These are phyloP conservation scores for Candida pseudofarinosa DNA, from an alignment of 805 yeast genomes.

Conservation along the genomic window DNA sequence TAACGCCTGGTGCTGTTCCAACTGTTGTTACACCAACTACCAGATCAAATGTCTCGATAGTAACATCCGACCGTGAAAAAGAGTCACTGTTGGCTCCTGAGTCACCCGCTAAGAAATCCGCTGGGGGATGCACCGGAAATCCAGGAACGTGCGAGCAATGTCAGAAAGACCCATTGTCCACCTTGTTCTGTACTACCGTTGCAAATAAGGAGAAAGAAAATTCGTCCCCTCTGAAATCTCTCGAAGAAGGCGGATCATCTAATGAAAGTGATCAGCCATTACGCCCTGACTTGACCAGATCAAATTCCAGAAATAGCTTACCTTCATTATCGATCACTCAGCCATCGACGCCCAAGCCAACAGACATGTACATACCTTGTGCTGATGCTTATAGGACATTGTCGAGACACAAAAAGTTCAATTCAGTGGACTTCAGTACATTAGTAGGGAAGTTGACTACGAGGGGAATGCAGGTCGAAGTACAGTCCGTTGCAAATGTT, in stretches of 20 bases:
- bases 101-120: slow-evolving; percentile 14
- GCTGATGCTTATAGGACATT: slow-evolving; percentile 87
- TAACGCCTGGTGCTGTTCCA: slow-evolving; percentile 37
- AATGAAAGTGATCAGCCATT: not conserved
- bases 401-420: slow-evolving; percentile 75
- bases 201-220: slow-evolving; percentile 48
- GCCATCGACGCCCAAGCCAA: slow-evolving; percentile 15
- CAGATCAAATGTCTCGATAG: slow-evolving; percentile 11
- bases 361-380: slow-evolving; percentile 71
- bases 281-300: slow-evolving; percentile 5
- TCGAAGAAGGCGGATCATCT: not conserved
- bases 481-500: slow-evolving; percentile 83
- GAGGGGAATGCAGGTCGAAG: slow-evolving; percentile 86
- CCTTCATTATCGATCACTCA: slow-evolving; percentile 16
- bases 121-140: slow-evolving; percentile 68
- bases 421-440: slow-evolving; percentile 66
- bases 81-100: not conserved
- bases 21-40: slow-evolving; percentile 22
- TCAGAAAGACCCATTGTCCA: slow-evolving; percentile 82
- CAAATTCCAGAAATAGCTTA: slow-evolving; percentile 11
- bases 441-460: slow-evolving; percentile 74
- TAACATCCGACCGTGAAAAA: slow-evolving; percentile 6
- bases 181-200: slow-evolving; percentile 81
- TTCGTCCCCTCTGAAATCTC: slow-evolving; percentile 1
- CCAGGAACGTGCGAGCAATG: slow-evolving; percentile 87